A percentile compares a stretch with the other conserved stretches of the same genome.
These are phyloP conservation scores for Claviceps arundinis DNA, from an alignment of 2,329 filamentous ascomycete species.

Conservation along the genomic window DNA sequence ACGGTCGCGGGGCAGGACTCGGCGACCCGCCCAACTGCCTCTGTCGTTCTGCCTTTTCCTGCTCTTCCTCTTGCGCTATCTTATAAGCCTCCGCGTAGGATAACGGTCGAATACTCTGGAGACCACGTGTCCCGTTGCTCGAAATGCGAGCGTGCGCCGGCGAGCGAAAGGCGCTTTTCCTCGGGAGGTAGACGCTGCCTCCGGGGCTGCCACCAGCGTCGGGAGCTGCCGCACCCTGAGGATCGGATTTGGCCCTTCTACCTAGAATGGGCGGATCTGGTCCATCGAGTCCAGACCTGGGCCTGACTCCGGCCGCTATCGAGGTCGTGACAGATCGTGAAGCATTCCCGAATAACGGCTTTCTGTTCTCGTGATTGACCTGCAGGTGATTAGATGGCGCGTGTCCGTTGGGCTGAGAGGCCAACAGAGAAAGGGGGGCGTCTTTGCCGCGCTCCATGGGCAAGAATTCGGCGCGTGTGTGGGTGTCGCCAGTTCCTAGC, in stretches of 20 bases:
- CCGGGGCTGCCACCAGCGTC: slow-evolving; percentile 5
- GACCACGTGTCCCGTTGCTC: slow-evolving; percentile 14
- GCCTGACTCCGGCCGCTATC: slow-evolving; percentile 2
- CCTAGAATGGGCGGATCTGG: background rate
- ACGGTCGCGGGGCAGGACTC: slow-evolving; percentile 35
- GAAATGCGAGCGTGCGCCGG: slow-evolving; percentile 22
- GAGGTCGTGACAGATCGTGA: slow-evolving; percentile 3
- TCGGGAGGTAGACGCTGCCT: slow-evolving; percentile 1
- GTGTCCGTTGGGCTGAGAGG: background rate
- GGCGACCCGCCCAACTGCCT: slow-evolving; percentile 30
- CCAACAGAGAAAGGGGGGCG: background rate
- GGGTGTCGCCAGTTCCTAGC: background rate
- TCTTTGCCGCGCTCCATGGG: slow-evolving; percentile 5
- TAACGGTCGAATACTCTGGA: slow-evolving; percentile 21
- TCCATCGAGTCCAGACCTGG: background rate
- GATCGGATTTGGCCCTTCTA: slow-evolving; percentile 16
- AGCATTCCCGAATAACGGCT: slow-evolving; percentile 24
- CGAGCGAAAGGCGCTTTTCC: slow-evolving; percentile 13
- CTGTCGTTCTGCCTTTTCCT: slow-evolving; percentile 13
- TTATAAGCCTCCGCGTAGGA: slow-evolving; percentile 30
- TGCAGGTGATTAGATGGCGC: slow-evolving; percentile 15
- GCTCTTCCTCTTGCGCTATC: slow-evolving; percentile 19
- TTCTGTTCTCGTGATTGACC: slow-evolving; percentile 27
- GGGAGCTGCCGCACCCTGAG: slow-evolving; percentile 7
- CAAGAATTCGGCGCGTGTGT: background rate